These are phyloP conservation scores for Thraustotheca clavata DNA, from an alignment of 352 stramenopile genomes.

Conservation along the genomic window DNA sequence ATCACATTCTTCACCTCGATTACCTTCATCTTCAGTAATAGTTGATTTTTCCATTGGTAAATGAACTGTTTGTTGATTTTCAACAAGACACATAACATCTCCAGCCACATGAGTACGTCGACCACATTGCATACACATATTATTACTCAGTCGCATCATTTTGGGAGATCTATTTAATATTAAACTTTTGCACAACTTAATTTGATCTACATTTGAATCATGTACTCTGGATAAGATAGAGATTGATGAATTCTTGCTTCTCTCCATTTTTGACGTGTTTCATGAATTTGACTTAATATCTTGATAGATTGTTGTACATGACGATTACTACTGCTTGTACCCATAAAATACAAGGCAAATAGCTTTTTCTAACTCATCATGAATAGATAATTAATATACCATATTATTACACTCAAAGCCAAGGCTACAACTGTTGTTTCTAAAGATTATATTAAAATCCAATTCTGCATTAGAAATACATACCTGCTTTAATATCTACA, in stretches of 20 bases:
- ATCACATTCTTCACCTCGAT: no score
- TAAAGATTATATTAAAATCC: no score
- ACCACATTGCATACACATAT: constrained; percentile 67
- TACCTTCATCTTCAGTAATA: not conserved
- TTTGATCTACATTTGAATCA: constrained; percentile 7
- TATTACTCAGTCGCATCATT: constrained; percentile 76
- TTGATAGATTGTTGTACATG: constrained; percentile 38
- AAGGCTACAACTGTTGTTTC: constrained; percentile 52
- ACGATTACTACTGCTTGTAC: constrained; percentile 52
- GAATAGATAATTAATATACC: not conserved
- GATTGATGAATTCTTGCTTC: constrained; percentile 68
- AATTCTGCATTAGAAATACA: no score
- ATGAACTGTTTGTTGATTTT: not conserved
- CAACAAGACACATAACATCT: constrained; percentile 66
- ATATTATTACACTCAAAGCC: constrained; percentile 45
- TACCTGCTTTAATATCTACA: constrained; percentile 58
- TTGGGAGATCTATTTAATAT: constrained; percentile 43
- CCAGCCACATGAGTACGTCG: constrained; percentile 57
- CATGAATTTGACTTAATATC: constrained; percentile 40
- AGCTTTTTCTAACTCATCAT: constrained; percentile 43
- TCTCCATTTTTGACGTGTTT: constrained; percentile 54
- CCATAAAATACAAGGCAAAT: constrained; percentile 54
- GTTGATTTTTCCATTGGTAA: not conserved
- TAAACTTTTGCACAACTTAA: no score
- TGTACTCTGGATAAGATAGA: constrained; percentile 49